phyloP scores from a whole-genome alignment of 73 alveolate genomes.

The Breviolum minutum region DNA sequence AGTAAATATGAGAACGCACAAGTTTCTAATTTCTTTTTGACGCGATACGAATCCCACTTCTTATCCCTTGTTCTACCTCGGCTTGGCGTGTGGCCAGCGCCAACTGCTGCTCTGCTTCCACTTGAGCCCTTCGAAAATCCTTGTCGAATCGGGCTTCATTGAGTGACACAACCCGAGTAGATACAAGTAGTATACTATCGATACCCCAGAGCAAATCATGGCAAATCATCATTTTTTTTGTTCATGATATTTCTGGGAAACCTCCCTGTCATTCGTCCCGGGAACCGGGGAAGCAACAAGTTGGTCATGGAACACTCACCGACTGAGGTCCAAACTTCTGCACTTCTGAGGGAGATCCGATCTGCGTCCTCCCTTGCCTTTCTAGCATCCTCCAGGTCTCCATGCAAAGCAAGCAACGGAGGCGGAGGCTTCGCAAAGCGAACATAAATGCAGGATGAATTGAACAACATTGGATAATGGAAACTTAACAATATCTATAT shows the following conservation, averaged over 20 bases:
- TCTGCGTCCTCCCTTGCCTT: slow-evolving; percentile 15
- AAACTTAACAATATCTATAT: no score
- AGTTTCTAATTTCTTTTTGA: no score
- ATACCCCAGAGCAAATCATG: no score
- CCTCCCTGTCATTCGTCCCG: no score
- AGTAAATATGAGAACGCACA: neutral
- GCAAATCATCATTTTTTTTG: no score
- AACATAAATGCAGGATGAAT: no score
- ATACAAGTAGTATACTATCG: no score
- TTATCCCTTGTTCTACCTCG: neutral
- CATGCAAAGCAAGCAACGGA: neutral
- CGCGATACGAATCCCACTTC: neutral
- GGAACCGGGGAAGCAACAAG: no score
- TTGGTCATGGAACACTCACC: no score
- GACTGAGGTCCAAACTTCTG: neutral
- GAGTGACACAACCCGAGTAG: neutral
- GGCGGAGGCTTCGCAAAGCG: neutral
- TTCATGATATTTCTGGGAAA: no score
- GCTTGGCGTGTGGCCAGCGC: neutral
- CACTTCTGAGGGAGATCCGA: neutral
- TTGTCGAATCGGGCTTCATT: neutral
- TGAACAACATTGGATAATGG: no score
- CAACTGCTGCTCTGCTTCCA: slow-evolving; percentile 1
- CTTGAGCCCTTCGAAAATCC: neutral
- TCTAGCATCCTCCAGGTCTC: neutral